A percentile compares a stretch with the other conserved stretches of the same genome.
phyloP scores from a whole-genome alignment of 768 basidiomycete genomes.

The Lactarius vividus region DNA sequence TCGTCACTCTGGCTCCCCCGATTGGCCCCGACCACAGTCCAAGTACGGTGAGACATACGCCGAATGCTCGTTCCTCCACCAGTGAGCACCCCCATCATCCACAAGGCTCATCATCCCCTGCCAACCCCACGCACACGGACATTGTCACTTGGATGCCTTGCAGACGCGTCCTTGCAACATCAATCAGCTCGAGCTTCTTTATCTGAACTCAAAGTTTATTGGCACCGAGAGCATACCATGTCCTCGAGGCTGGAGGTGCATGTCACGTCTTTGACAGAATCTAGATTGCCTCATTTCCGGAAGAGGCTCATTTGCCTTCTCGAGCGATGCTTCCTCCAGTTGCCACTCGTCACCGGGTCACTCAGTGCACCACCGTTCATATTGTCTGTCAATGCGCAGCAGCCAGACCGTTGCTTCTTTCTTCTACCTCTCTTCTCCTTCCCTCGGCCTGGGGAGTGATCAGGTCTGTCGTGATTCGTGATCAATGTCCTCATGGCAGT shows the following conservation, averaged over 20 bases:
- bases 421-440: not conserved
- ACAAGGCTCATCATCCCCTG: not conserved
- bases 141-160: not conserved
- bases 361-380: not conserved
- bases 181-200: not conserved
- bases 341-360: constrained; percentile 13
- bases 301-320: not conserved
- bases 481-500: not conserved
- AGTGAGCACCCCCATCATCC: not conserved
- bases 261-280: not conserved
- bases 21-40: not conserved
- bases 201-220: not conserved
- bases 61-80: not conserved
- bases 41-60: not conserved
- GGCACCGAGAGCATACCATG: not conserved
- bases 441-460: not conserved
- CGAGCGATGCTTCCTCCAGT: not conserved
- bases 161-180: not conserved
- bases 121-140: not conserved
- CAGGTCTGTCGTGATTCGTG: constrained; percentile 5
- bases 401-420: not conserved
- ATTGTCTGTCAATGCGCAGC: no score
- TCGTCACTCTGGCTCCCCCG: not conserved
- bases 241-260: not conserved
- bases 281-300: not conserved